Base-by-base conservation (phyloP, 768 basidiomycete species). In the Tephrocybe rancida region DNA sequence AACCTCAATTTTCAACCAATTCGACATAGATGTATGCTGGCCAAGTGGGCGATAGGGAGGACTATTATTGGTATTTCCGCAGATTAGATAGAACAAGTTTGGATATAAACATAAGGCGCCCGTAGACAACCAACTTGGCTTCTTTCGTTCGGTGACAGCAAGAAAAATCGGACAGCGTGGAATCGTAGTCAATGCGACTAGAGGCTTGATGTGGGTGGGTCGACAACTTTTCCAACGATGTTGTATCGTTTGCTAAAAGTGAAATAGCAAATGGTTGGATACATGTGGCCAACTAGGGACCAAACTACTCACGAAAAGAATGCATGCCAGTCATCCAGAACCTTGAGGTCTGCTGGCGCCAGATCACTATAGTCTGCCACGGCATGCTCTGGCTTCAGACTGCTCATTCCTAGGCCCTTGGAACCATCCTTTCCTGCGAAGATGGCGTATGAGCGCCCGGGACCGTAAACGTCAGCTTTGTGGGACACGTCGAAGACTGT, bases 351-450 rank as follows among this genome's bases (percentile, higher is more conserved):
- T 56, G 82, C 81, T 56, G 85, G 86, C 38, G 81, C 77, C 48
- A 99, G 77, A 0, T 61, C 69, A 61, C 87, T 91, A 66, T 92
- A 97, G 65, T 99, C 95, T 11, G 93, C 73, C 1, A 94, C 78
- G 9, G 95, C 96, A 64, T 98, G 86, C 69, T 93, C 88, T 3
- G 76, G 71, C 49, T 92, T 90, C 61, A 97, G 73, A 61, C 91
- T 95, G 47, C 92, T 94, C 84, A 86, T 87, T 38, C 94, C 96
- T 6, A 99, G 76, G 0, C 89, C 96, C 58, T 79, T 84, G 7
- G 92, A 95, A 0, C 87, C 96, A 64, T 99, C 96, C 72, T 91
- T 96, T 41, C 95, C 96, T 27, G 95, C 92, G 67, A 98, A 98
- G 19, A 96, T 71, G 59, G 83, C 80, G 70, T 95, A 93, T 3